These are phyloP conservation scores for Cyclocybe aegerita DNA, from an alignment of 768 basidiomycete genomes.

Conservation along the genomic window DNA sequence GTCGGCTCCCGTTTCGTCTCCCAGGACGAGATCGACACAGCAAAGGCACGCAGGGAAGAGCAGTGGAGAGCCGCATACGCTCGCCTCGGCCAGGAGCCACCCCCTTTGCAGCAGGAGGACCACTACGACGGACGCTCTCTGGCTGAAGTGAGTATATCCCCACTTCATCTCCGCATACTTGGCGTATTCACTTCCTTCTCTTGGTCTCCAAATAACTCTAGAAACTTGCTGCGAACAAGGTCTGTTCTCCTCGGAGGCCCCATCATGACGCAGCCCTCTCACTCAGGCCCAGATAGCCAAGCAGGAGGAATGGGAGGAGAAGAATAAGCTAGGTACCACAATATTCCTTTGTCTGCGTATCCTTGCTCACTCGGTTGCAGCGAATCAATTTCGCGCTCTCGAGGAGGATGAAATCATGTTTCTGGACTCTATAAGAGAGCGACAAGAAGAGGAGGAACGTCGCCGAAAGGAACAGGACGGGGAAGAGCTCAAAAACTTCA, in stretches of 20 bases:
- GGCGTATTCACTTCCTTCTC: constrained; percentile 46
- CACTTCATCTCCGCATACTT: constrained; percentile 10
- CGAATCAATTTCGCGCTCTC: constrained; percentile 85
- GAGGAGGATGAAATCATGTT: constrained; percentile 93
- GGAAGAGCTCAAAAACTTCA: constrained; percentile 76
- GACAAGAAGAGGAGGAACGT: constrained; percentile 74
- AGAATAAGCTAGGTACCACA: constrained; percentile 64
- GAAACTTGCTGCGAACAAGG: constrained; percentile 91
- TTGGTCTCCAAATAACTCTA: constrained; percentile 46
- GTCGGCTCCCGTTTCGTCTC: constrained; percentile 87
- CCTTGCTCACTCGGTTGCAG: constrained; percentile 34
- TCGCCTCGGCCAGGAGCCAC: constrained; percentile 83
- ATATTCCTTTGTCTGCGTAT: not conserved
- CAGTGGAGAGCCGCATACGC: constrained; percentile 93
- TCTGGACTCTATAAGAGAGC: constrained; percentile 78
- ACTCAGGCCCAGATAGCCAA: constrained; percentile 63
- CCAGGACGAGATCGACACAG: constrained; percentile 73
- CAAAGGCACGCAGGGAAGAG: constrained; percentile 70
- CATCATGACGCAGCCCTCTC: not conserved
- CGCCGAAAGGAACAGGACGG: constrained; percentile 73
- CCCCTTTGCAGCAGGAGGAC: constrained; percentile 73
- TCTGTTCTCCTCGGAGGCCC: constrained; percentile 29
- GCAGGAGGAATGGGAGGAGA: constrained; percentile 93
- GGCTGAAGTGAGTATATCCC: constrained; percentile 68
- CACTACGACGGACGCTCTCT: constrained; percentile 82